Evolutionary conservation across 768 basidiomycete species (phyloP), one percentile per base, ranked within the genome.

Genomic region (Serendipita indica): DNA sequence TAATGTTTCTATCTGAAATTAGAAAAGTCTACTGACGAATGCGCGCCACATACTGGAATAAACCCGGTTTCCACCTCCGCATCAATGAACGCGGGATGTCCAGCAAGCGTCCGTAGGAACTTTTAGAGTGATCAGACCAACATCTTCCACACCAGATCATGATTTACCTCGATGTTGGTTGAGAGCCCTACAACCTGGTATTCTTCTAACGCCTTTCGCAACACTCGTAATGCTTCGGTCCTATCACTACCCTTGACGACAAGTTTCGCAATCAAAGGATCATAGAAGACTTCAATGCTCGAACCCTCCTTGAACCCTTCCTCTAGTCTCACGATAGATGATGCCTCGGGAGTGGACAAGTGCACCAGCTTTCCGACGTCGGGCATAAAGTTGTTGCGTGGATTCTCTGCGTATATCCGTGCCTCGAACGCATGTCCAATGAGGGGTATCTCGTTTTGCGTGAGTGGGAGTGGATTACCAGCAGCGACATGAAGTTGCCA

Each of bases 371-470:
- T 74, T 2, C 92, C 92, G 18, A 88, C 92, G 66, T 96, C 92
- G 0, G 92, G 92, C 3, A 94, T 75, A 74, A 96, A 96, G 67
- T 88, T 79, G 68, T 92, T 90, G 60, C 89, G 81, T 20, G 92
- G 93, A 64, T 90, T 89, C 69, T 96, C 93, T 2, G 92, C 93
- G 67, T 97, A 96, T 61, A 97, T 93, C 18, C 93, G 82, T 4
- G 89, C 90, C 70, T 94, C 93, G 64, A 94, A 94, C 0, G 91
- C 88, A 63, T 94, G 93, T 3, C 93, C 93, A 0, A 87, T 81
- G 57, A 91, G 82, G 1, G 88, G 89, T 58, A 97, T 85, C 14
- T 81, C 72, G 0, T 78, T 75, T 69, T 96, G 93, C 0, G 70
- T 65, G 28, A 94, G 75, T 7, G 89, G 88, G 28, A 97, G 77